Evolutionary conservation across 2,329 filamentous ascomycete genomes (phyloP), one percentile per base, ranked within the genome.

Genomic region (Penicillium sclerotiorum): DNA sequence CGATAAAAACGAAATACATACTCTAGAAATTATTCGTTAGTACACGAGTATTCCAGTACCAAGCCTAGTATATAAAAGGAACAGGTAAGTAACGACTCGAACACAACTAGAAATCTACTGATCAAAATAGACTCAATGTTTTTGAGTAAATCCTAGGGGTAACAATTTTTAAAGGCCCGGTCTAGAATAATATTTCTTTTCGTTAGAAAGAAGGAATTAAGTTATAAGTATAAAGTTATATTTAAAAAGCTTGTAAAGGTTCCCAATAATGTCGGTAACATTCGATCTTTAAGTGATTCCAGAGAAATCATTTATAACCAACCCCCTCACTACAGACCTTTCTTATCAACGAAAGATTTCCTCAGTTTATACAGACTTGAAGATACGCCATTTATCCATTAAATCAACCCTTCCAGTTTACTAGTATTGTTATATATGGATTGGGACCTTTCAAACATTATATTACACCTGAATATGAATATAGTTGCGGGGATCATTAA

Each of bases 381-480:
- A 3, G 32, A 46, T 30, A 23, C 23, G 23, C 44, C 33, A 38
- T 33, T 46, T 13, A 46, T 46, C 33, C 44, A 46, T 28, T 22
- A 46, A 46, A 46, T 39, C 44, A 39, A 46, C 21, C 33, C 44
- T 23, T 38, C 23, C 9, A 46, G 33, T 30, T 13, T 39, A 30
- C 33, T 33, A 20, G 44, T 46, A 23, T 18, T 46, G 33, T 46
- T 33, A 21, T 33, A 46, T 39, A 46, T 46, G 44, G 44, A 46
- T 38, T 46, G 32, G 33, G 44, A 46, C 30, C 35, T 46, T 15
- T 46, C 44, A 32, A 46, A 46, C 35, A 46, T 46, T 46, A 33
- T 46, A 7, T 21, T 46, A 21, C 44, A 46, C 39, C 44, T 33
- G 23, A 46, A 46, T 46, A 28, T 46, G 44, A 33, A 46, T 39